Conservation (phyloP, 164 flowering plant species). For the Saururus chinensis region DNA sequence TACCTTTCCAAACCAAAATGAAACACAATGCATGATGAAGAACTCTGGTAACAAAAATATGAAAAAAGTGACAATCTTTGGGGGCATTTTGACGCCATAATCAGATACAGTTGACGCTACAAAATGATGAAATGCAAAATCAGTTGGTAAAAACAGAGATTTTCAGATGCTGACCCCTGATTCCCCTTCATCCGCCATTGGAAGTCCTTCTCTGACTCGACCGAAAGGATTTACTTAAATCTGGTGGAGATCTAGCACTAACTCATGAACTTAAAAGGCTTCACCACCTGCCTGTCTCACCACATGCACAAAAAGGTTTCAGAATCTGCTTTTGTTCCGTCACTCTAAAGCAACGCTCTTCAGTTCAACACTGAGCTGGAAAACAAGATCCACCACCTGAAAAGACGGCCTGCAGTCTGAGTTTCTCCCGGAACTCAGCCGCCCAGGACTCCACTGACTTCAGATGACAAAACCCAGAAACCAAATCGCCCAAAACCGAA, state of each 20-base stretch:
- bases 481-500: too few species aligned
- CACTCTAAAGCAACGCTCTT: neutral
- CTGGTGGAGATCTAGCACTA: conserved; percentile 3
- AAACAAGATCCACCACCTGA: too few species aligned
- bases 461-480: too few species aligned
- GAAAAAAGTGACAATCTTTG: neutral
- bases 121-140: neutral
- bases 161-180: conserved; percentile 10
- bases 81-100: neutral
- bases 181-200: conserved; percentile 18
- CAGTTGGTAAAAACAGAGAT: too few species aligned
- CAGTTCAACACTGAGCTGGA: neutral
- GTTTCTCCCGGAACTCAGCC: too few species aligned
- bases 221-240: neutral
- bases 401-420: too few species aligned
- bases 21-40: neutral
- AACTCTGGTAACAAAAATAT: neutral
- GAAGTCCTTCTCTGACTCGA: neutral
- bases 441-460: too few species aligned
- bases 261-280: neutral
- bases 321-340: conserved; percentile 4
- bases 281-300: neutral
- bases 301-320: neutral
- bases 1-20: too few species aligned
- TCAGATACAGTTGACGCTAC: neutral